These are phyloP conservation scores for Graphilbum ipis-grandicollis DNA, from an alignment of 2,329 filamentous ascomycete species.

Conservation along the genomic window DNA sequence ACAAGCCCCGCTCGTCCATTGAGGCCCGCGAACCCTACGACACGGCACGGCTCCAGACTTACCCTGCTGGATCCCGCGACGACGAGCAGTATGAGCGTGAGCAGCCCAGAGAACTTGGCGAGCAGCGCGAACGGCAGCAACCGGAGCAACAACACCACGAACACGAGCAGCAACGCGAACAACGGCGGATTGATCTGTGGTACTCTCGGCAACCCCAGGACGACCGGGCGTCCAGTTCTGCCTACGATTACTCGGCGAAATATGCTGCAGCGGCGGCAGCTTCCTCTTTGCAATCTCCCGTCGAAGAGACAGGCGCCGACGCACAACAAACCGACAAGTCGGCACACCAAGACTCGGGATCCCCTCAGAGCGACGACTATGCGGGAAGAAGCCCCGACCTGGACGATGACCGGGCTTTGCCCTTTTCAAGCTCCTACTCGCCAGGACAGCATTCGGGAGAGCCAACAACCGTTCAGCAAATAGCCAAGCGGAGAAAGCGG, in stretches of 20 bases:
- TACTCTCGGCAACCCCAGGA: constrained; percentile 28
- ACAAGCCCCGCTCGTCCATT: background rate
- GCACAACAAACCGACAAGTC: constrained; percentile 10
- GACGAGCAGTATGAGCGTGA: background rate
- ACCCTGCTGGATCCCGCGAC: too few relatives aligned
- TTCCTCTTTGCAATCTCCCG: constrained; percentile 22
- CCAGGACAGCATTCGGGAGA: constrained; percentile 28
- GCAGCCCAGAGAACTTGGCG: background rate
- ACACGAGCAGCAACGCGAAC: constrained; percentile 10
- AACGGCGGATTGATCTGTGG: constrained; percentile 28
- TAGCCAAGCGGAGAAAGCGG: constrained; percentile 52
- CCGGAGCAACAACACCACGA: background rate
- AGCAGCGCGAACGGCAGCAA: background rate
- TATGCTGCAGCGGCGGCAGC: constrained; percentile 24
- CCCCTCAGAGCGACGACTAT: constrained; percentile 33
- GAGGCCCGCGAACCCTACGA: constrained; percentile 7
- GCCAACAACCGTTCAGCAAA: constrained; percentile 26
- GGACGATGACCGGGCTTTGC: constrained; percentile 27
- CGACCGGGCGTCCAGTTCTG: constrained; percentile 27
- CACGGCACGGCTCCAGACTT: background rate
- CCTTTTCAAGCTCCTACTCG: constrained; percentile 26
- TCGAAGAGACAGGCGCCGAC: constrained; percentile 30
- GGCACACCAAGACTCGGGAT: constrained; percentile 17
- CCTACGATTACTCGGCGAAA: constrained; percentile 18
- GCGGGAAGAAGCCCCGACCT: constrained; percentile 32